A percentile compares a stretch with the other conserved stretches of the same genome.
phyloP scores from a whole-genome alignment of 1,284 basidiomycete species.

The Exobasidium cylindrosporum region DNA sequence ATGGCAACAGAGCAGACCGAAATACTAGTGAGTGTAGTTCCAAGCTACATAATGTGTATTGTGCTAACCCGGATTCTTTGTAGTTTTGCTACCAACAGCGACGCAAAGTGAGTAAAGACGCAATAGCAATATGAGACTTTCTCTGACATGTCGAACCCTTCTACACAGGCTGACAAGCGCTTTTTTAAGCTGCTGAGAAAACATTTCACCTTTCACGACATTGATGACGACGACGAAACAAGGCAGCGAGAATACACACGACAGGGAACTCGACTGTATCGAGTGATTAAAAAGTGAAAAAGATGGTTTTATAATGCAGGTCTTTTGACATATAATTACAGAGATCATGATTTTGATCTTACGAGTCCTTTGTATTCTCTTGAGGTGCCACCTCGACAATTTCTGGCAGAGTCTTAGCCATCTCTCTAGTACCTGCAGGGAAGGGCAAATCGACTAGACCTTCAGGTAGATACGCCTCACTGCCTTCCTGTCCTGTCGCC shows the following conservation, averaged over 20 bases:
- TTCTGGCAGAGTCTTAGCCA: constrained; percentile 63
- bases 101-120: constrained; percentile 65
- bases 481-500: constrained; percentile 60
- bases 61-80: neutral
- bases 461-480: constrained; percentile 74
- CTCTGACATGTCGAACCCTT: constrained; percentile 1
- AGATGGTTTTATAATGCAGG: neutral
- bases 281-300: constrained; percentile 16
- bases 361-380: neutral
- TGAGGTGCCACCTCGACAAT: constrained; percentile 44
- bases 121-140: too few species aligned
- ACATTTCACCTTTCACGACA: constrained; percentile 74
- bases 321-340: too few species aligned
- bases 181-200: constrained; percentile 82
- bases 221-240: constrained; percentile 53
- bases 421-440: constrained; percentile 79
- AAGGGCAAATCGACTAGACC: constrained; percentile 82
- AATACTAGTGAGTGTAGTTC: constrained; percentile 56
- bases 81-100: constrained; percentile 88
- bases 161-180: constrained; percentile 74
- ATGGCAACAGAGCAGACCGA: constrained; percentile 60
- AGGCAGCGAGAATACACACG: constrained; percentile 32
- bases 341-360: too few species aligned
- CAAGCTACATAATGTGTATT: neutral
- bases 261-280: constrained; percentile 42